Conservation (phyloP, 192 early-diverging fungal genomes). For the Paraglomus brasilianum region DNA sequence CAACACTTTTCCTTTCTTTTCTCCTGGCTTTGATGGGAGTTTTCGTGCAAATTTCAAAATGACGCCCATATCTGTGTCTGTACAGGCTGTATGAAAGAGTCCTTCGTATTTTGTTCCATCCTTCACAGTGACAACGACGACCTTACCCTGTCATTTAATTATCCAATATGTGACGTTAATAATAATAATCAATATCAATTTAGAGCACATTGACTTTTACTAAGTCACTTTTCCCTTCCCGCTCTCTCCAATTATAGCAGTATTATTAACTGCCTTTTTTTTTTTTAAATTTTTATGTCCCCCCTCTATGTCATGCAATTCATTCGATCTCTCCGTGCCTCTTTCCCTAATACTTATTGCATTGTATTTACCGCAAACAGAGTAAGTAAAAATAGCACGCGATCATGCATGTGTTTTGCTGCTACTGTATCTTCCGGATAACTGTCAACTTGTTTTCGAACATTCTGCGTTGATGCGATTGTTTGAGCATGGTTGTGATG, state of each 20-base stretch:
- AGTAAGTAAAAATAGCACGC: slow-evolving; percentile 62
- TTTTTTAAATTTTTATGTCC: no score
- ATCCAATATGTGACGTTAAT: not conserved
- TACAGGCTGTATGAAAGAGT: slow-evolving; percentile 61
- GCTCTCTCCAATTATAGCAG: not conserved
- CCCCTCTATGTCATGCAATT: no score
- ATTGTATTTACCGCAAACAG: slow-evolving; percentile 63
- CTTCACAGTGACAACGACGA: slow-evolving; percentile 57
- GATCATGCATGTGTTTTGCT: slow-evolving; percentile 56
- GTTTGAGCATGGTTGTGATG: slow-evolving; percentile 17
- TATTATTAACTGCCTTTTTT: no score
- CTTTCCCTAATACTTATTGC: not conserved
- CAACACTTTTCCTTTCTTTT: slow-evolving; percentile 43
- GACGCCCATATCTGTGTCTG: slow-evolving; percentile 63
- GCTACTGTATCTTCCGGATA: slow-evolving; percentile 34
- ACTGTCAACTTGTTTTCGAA: slow-evolving; percentile 32
- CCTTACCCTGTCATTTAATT: slow-evolving; percentile 56
- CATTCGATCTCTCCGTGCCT: no score
- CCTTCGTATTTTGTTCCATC: slow-evolving; percentile 66
- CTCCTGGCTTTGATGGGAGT: slow-evolving; percentile 39
- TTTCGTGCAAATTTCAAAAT: slow-evolving; percentile 58
- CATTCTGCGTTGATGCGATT: not conserved
- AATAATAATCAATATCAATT: not conserved
- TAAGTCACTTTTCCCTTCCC: not conserved
- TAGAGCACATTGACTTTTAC: not conserved